Evolutionary conservation across 2,329 filamentous ascomycete species (phyloP), one percentile per base, ranked within the genome.

Genomic region (Neonectria neomacrospora): DNA sequence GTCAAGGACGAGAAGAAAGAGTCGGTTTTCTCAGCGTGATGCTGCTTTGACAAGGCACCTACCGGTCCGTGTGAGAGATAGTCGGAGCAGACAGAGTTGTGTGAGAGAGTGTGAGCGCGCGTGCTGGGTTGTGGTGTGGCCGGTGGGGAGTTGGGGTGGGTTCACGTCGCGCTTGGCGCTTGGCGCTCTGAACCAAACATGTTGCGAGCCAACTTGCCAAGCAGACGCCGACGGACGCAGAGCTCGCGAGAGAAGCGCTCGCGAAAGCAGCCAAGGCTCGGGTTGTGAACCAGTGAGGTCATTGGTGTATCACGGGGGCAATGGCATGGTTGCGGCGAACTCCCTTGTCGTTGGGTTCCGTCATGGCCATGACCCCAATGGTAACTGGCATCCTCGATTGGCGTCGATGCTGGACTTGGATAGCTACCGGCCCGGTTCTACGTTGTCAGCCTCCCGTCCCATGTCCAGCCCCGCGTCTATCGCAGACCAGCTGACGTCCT

Each of bases 121-220:
- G 48, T 53, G 47, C 37, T 67, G 44, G 30, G 22, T 64, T 55
- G 70, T 71, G 70, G 70, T 72, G 69, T 71, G 66, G 58, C 42
- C 23, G 37, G 68, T 69, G 70, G 70, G 37, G 55, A 47, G 3
- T 5, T 12, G 11, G 22, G 9, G 42, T 47, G 42, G 42, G 42
- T 57, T 39, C 53, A n/a, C 42, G 20, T 28, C 39, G 54, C 54
- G 54, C 59, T 66, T 70, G 60, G 61, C 55, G 62, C 70, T 72
- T 72, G 70, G 70, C 70, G 52, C 39, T 58, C 63, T 69, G 64
- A 62, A 42, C 55, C 61, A 64, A 70, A 67, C 59, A 54, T 58
- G 63, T 52, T 54, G 42, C 26, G 34, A 45, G 62, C 42, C 32
- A 48, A 51, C 34, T 37, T 37, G 39, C 53, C 58, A 64, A 51